These are phyloP conservation scores for Cordyceps militaris DNA, from an alignment of 2,329 filamentous ascomycete genomes.

Conservation along the genomic window DNA sequence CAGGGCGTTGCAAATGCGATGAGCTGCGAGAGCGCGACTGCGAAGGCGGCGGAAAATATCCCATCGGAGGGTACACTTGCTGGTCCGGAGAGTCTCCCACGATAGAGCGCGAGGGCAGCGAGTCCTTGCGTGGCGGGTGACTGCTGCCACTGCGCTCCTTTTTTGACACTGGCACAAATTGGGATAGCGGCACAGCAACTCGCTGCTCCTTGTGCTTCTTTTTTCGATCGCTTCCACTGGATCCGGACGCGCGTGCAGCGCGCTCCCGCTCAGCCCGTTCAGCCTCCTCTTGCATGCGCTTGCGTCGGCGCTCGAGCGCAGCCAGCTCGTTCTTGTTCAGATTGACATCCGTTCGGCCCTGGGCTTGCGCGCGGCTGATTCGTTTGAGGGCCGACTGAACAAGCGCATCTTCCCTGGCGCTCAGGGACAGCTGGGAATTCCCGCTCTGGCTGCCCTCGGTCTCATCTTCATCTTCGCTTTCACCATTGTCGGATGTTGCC, in stretches of 20 bases:
- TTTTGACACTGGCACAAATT: conserved; percentile 38
- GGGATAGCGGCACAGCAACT: conserved; percentile 46
- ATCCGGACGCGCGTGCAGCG: conserved; percentile 10
- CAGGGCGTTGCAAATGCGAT: conserved; percentile 31
- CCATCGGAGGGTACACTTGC: conserved; percentile 39
- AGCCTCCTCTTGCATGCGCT: conserved; percentile 47
- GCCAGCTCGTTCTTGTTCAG: conserved; percentile 74
- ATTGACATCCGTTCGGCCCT: conserved; percentile 71
- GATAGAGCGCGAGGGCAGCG: conserved; percentile 32
- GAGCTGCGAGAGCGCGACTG: conserved; percentile 36
- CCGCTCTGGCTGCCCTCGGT: conserved; percentile 42
- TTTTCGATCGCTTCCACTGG: conserved; percentile 28
- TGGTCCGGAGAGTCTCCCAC: conserved; percentile 17
- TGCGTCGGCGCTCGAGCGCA: conserved; percentile 63
- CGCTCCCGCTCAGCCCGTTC: conserved; percentile 18
- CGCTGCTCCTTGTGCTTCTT: conserved; percentile 40
- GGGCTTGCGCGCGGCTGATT: conserved; percentile 69
- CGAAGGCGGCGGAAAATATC: conserved; percentile 43
- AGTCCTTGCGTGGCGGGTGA: conserved; percentile 25
- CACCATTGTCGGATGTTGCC: conserved; percentile 19
- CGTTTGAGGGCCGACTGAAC: conserved; percentile 72
- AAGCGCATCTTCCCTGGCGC: conserved; percentile 65
- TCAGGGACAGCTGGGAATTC: conserved; percentile 48
- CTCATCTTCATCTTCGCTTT: conserved; percentile 36
- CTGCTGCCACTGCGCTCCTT: conserved; percentile 23